A percentile compares a stretch with the other conserved stretches of the same genome.
These are phyloP conservation scores for Halophytophthora batemanensis DNA, from an alignment of 352 stramenopile genomes.

Conservation along the genomic window DNA sequence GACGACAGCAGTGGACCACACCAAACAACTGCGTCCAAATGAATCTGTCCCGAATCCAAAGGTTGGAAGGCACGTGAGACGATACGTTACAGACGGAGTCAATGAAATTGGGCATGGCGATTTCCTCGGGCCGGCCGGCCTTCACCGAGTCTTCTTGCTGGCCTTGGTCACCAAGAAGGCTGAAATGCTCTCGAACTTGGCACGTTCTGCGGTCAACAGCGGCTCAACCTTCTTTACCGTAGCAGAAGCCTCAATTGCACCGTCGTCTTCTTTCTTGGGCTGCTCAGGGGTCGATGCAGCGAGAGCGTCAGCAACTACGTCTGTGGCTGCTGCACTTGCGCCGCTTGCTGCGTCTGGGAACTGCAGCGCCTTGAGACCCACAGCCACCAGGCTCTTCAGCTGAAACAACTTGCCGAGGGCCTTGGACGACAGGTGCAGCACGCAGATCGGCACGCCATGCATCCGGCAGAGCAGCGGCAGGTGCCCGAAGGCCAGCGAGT, in stretches of 20 bases:
- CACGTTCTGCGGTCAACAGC: constrained; percentile 26
- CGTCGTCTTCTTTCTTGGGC: not conserved
- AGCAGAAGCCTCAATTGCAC: not conserved
- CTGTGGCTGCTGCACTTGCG: not conserved
- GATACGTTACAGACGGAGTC: not conserved
- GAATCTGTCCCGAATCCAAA: not conserved
- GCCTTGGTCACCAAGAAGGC: constrained; percentile 63
- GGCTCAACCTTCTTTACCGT: constrained; percentile 2
- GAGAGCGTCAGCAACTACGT: not conserved
- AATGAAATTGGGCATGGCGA: no score
- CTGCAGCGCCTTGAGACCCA: constrained; percentile 37
- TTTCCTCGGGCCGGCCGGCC: no score
- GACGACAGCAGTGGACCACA: not conserved
- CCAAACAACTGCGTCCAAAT: not conserved
- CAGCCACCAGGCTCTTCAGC: constrained; percentile 49
- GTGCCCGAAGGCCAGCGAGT: constrained; percentile 54
- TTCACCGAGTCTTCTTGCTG: constrained; percentile 37
- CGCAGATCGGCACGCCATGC: constrained; percentile 62
- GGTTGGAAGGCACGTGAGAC: not conserved
- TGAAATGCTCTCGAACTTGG: constrained; percentile 52
- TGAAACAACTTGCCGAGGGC: constrained; percentile 53
- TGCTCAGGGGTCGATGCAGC: not conserved
- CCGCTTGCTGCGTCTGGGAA: not conserved
- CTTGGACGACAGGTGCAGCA: constrained; percentile 71
- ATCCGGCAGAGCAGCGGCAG: constrained; percentile 67